These are phyloP conservation scores for Hypoxylon sp. DNA, from an alignment of 2,329 filamentous ascomycete genomes.

Conservation along the genomic window DNA sequence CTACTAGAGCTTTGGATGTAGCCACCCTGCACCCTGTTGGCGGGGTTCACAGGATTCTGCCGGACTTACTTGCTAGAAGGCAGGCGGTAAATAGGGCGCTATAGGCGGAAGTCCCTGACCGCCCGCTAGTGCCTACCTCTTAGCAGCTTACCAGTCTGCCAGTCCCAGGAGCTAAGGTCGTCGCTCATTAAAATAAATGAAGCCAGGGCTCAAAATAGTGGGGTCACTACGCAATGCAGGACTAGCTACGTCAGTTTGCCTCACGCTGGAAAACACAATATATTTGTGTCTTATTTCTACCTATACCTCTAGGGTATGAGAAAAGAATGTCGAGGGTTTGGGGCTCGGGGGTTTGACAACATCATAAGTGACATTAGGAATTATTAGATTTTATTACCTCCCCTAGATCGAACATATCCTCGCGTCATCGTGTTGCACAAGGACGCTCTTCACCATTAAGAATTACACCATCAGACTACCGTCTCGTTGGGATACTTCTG, in stretches of 20 bases:
- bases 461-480: slow-evolving; percentile 56
- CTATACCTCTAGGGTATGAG: not conserved
- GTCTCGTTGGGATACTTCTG: slow-evolving; percentile 77
- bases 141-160: too few relatives aligned
- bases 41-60: slow-evolving; percentile 40
- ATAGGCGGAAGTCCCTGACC: slow-evolving; percentile 14
- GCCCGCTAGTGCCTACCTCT: slow-evolving; percentile 1
- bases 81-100: slow-evolving; percentile 27
- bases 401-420: not conserved
- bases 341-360: not conserved
- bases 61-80: slow-evolving; percentile 22
- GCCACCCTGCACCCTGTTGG: slow-evolving; percentile 19
- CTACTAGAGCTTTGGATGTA: slow-evolving; percentile 30
- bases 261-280: not conserved
- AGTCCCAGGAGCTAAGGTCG: not conserved
- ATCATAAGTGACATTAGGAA: slow-evolving; percentile 34
- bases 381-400: slow-evolving; percentile 32
- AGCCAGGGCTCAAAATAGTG: slow-evolving; percentile 20
- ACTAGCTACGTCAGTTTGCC: slow-evolving; percentile 31
- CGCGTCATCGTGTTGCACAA: slow-evolving; percentile 10
- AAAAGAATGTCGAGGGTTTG: not conserved
- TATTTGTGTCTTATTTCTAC: not conserved
- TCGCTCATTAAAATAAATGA: slow-evolving; percentile 17
- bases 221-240: slow-evolving; percentile 17
- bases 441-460: not conserved